Evolutionary conservation across 306 rosid species (phyloP), one percentile per base, ranked within the genome.

Genomic region (Vigna nakashimae): DNA sequence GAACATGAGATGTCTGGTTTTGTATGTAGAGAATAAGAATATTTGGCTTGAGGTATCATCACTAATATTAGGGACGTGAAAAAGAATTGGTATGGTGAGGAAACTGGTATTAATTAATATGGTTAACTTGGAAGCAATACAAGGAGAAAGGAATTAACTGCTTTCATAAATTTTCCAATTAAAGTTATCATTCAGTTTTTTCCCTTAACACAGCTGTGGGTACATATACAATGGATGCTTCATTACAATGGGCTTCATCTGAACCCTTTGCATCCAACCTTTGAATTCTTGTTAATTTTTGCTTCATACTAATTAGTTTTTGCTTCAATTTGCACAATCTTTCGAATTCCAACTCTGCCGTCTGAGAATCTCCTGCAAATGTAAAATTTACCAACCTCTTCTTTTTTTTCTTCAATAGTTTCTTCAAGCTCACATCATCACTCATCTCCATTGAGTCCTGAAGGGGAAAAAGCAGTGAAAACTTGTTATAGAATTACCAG

Each of bases 391-490:
- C 67, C 81, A 32, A 83, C 82, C 79, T 88, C 86, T 82, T 87
- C 85, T 82, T 87, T 79, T 68, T 85, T 63, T 81, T 83, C 75
- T 90, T 84, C 77, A 89, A 71, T 57, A 91, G 88, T 78, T 84
- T 90, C 94, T 88, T 94, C 90, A 91, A 84, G 87, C 85, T 87
- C 77, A 87, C 90, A 74, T 90, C 91, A 79, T 90, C 97, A 17
- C 87, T 77, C 58, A 79, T 51, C 65, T 87, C 96, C 79, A 42
- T 15, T 1, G 48, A 77, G 36, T 88, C 97, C 98, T 93, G 88
- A 50, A 85, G 22, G 22, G 57, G 82, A 30, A 10, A 14, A 45
- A 18, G 28, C 24, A 13, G 26, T 20, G 13, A 42, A 48, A 57
- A 38, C 49, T 32, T 36, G 68, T 48, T 71, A 40, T 43, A 64